These are phyloP conservation scores for Sphaerosporella brunnea DNA, from an alignment of 495 filamentous ascomycete genomes.

Conservation along the genomic window DNA sequence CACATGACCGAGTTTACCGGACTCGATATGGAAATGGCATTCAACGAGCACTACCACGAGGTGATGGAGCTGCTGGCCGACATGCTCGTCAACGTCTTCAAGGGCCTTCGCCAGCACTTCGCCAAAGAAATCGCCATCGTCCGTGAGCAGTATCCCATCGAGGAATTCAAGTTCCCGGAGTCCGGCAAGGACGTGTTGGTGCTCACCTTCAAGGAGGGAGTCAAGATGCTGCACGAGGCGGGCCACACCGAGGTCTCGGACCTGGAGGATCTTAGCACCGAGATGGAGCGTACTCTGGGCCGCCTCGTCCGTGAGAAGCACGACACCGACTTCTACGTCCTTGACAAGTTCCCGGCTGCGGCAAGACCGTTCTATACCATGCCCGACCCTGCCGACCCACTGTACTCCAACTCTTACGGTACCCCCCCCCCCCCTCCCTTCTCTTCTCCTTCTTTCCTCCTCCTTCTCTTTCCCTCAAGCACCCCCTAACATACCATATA, in stretches of 20 bases:
- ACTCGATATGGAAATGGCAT: slow-evolving; percentile 95
- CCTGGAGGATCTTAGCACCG: slow-evolving; percentile 62
- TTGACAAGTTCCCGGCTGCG: slow-evolving; percentile 78
- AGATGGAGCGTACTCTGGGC: slow-evolving; percentile 75
- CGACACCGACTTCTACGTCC: slow-evolving; percentile 77
- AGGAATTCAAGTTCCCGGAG: slow-evolving; percentile 53
- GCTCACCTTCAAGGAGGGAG: slow-evolving; percentile 62
- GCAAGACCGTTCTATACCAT: slow-evolving; percentile 91
- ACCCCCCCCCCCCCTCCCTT: slow-evolving; percentile 1
- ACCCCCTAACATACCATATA: neutral
- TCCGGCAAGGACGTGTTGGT: slow-evolving; percentile 63
- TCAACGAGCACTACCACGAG: slow-evolving; percentile 74
- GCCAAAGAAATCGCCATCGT: slow-evolving; percentile 54
- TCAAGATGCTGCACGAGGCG: slow-evolving; percentile 62
- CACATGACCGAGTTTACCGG: slow-evolving; percentile 97
- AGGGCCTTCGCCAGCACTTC: slow-evolving; percentile 49
- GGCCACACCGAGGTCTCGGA: slow-evolving; percentile 53
- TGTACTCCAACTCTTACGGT: slow-evolving; percentile 66
- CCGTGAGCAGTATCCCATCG: slow-evolving; percentile 41
- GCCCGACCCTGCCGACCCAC: slow-evolving; percentile 56
- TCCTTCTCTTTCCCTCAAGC: too few relatives aligned
- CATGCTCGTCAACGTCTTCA: slow-evolving; percentile 79
- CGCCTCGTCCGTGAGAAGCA: slow-evolving; percentile 69
- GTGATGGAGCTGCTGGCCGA: slow-evolving; percentile 63
- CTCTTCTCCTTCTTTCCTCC: too few relatives aligned